phyloP scores from a whole-genome alignment of 1,284 basidiomycete genomes.

The Austroboletus niveus region DNA sequence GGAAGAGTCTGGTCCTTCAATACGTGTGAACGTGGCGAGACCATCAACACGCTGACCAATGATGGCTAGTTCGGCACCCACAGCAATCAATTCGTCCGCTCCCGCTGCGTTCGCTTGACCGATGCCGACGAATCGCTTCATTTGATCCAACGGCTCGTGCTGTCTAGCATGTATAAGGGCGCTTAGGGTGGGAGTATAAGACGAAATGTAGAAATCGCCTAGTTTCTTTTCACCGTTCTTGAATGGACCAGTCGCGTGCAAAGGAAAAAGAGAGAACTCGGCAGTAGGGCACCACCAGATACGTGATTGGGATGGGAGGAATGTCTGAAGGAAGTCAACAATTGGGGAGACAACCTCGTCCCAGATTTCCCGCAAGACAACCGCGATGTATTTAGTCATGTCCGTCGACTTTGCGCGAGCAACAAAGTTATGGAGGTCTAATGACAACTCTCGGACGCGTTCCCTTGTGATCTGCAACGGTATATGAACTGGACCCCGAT shows the following conservation, averaged over 20 bases:
- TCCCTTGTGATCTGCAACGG: not conserved
- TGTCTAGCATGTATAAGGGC: conserved; percentile 21
- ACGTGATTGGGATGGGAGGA: not conserved
- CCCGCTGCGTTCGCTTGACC: not conserved
- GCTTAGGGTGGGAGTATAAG: not conserved
- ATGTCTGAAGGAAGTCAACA: conserved; percentile 7
- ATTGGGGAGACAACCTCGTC: conserved; percentile 23
- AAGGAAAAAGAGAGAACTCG: not conserved
- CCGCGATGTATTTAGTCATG: not conserved
- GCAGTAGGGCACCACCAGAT: not conserved
- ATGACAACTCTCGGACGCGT: not conserved
- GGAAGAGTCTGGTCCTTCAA: not conserved
- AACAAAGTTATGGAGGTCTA: not conserved
- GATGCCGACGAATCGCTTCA: not conserved
- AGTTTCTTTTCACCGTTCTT: not conserved
- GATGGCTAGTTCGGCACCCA: not conserved
- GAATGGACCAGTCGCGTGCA: not conserved
- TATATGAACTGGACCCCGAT: not conserved
- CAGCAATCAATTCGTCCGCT: not conserved
- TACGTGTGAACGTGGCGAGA: not conserved
- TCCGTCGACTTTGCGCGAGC: not conserved
- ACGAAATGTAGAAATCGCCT: not conserved
- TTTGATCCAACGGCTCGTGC: not conserved
- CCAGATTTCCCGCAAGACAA: conserved; percentile 25
- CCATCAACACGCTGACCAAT: not conserved